Evolutionary conservation across 2,329 filamentous ascomycete species (phyloP).

Genomic region (Immersiporthe knoxdaviesiana): DNA sequence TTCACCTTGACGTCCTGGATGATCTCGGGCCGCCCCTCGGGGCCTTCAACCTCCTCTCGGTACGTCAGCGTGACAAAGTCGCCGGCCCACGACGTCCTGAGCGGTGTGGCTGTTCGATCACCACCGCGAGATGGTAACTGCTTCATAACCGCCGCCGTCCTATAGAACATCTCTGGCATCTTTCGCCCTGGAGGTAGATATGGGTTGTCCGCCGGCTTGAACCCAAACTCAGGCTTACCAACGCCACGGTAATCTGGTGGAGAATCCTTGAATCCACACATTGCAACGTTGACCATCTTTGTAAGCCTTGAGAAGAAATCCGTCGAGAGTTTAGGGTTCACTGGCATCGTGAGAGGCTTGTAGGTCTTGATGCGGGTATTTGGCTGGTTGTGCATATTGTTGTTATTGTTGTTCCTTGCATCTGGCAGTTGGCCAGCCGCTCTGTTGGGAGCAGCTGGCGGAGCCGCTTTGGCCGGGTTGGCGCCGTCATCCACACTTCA

Average conservation of each 20-base stretch:
- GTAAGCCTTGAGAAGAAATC: conserved; percentile 48
- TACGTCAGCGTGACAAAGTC: conserved; percentile 64
- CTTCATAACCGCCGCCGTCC: conserved; percentile 49
- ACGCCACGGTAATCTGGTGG: conserved; percentile 6
- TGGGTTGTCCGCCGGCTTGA: conserved; percentile 39
- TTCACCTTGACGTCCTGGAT: conserved; percentile 58
- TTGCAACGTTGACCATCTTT: conserved; percentile 2
- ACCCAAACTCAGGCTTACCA: conserved; percentile 16
- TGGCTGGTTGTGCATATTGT: conserved; percentile 18
- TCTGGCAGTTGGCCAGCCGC: neutral
- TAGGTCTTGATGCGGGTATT: conserved; percentile 42
- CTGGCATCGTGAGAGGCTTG: conserved; percentile 18
- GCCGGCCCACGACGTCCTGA: conserved; percentile 57
- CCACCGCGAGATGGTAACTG: conserved; percentile 26
- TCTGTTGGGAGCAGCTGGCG: conserved; percentile 10
- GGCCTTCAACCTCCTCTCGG: conserved; percentile 44
- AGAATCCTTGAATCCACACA: conserved; percentile 20
- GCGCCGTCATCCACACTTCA: neutral
- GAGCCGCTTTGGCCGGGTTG: conserved; percentile 9
- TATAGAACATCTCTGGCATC: conserved; percentile 53
- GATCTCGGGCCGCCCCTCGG: conserved; percentile 39
- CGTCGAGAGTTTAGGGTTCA: conserved; percentile 48
- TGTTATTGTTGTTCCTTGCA: conserved; percentile 13
- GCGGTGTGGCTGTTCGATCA: conserved; percentile 31
- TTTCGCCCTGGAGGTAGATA: conserved; percentile 48